Evolutionary conservation across 1,284 basidiomycete genomes (phyloP), one percentile per base, ranked within the genome.

Genomic region (Porodaedalea pini): DNA sequence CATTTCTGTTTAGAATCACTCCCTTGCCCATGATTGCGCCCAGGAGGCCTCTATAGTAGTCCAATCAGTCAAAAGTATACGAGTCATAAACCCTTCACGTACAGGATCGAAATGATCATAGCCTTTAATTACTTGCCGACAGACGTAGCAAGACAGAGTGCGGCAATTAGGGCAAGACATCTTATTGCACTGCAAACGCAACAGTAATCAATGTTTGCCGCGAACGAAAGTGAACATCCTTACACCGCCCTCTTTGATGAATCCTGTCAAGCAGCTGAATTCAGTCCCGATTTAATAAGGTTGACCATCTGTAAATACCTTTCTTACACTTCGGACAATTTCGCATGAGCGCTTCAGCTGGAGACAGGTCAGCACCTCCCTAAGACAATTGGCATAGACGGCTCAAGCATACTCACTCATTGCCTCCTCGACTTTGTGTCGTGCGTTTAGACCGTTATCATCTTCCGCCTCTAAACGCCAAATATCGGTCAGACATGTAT

Each of bases 331-430:
- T 86, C 0, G 92, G 92, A 70, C 92, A 95, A 61, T 85, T 87
- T 37, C 92, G 80, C 81, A 92, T 88, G 31, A 94, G 74, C 1
- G 92, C 92, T 50, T 79, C 78, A 34, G 90, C 88, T 90, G 60
- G 23, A 59, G 48, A 51, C 47, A 48, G 32, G 21, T 48, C 31
- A 45, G 47, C 51, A 15, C 34, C 15, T 15, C 41, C 43, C 32
- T 29, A 43, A 40, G 27, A 13, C 40, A 36, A 32, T 19, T 17
- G 50, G 2, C 54, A 11, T 11, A 54, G 45, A 4, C 23, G 4
- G 65, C 82, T 48, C 64, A 88, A 88, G 89, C 92, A 95, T 94
- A 66, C 82, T 48, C 64, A 88, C 88, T 90, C 92, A 95, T 94
- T 3, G 92, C 92, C 68, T 95, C 92, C 67, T 94, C 92, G 36